Conservation (phyloP, 2,329 filamentous ascomycete species). For the Aspergillus sp. region DNA sequence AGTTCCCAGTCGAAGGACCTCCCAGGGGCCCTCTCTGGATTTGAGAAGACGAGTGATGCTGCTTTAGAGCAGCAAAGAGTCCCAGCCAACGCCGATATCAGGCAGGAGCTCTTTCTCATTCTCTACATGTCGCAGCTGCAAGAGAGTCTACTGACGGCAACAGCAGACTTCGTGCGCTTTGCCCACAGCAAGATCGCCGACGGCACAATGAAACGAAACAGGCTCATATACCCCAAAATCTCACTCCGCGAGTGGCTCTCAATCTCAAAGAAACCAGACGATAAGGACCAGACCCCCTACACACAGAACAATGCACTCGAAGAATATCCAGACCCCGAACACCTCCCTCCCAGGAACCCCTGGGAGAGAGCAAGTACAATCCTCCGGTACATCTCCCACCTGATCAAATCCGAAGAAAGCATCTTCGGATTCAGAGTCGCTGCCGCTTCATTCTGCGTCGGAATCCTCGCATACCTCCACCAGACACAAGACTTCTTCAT, state of each 20-base stretch:
- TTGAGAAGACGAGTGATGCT: conserved; percentile 41
- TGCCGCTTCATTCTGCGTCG: conserved; percentile 72
- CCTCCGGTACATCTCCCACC: conserved; percentile 59
- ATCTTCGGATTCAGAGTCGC: conserved; percentile 72
- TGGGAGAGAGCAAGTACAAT: conserved; percentile 66
- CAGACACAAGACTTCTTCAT: conserved; percentile 69
- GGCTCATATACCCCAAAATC: conserved; percentile 65
- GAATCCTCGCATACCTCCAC: conserved; percentile 67
- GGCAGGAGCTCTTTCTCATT: conserved; percentile 66
- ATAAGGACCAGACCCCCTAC: conserved; percentile 48
- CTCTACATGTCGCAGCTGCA: conserved; percentile 69
- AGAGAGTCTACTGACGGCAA: conserved; percentile 60
- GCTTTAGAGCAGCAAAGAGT: conserved; percentile 23
- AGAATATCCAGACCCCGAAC: conserved; percentile 65
- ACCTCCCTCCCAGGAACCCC: conserved; percentile 65
- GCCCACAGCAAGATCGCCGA: conserved; percentile 66
- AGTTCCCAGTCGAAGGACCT: conserved; percentile 40
- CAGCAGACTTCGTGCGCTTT: conserved; percentile 67
- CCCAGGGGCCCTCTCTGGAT: conserved; percentile 11
- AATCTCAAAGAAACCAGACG: conserved; percentile 18
- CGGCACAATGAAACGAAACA: conserved; percentile 65
- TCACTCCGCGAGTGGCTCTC: conserved; percentile 65
- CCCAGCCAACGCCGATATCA: conserved; percentile 32
- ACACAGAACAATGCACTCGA: conserved; percentile 56
- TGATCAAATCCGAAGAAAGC: conserved; percentile 68